Evolutionary conservation across 352 stramenopile genomes (phyloP).

Genomic region (Aphanomyces astaci): DNA sequence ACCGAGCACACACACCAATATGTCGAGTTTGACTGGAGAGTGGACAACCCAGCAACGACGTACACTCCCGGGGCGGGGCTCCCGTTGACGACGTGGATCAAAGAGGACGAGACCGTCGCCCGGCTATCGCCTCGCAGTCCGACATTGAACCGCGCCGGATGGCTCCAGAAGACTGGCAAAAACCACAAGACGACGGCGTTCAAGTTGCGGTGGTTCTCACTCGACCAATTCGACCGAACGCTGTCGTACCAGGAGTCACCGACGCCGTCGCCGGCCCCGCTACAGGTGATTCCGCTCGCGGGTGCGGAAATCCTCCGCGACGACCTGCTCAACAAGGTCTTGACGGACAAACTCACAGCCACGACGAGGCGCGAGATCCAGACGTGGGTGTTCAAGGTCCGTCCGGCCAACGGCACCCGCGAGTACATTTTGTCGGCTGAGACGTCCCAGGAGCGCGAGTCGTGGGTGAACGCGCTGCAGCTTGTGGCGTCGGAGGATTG

Average conservation of each 20-base stretch:
- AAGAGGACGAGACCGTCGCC: background rate
- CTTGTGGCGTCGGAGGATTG: conserved; percentile 39
- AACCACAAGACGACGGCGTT: conserved; percentile 63
- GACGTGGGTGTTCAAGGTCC: conserved; percentile 80
- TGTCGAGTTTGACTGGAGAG: conserved; percentile 71
- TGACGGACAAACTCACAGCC: conserved; percentile 67
- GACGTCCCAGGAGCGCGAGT: conserved; percentile 80
- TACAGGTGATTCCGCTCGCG: conserved; percentile 64
- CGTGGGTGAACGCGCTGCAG: conserved; percentile 81
- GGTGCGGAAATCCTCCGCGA: conserved; percentile 54
- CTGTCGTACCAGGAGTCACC: conserved; percentile 72
- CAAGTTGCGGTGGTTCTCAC: conserved; percentile 67
- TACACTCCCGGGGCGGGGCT: background rate
- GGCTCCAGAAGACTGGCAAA: conserved; percentile 75
- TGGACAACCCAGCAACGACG: conserved; percentile 24
- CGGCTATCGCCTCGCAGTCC: conserved; percentile 29
- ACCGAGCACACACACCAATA: conserved; percentile 13
- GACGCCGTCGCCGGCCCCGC: conserved; percentile 29
- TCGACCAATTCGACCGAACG: conserved; percentile 70
- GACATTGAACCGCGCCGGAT: conserved; percentile 68
- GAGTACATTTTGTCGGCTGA: conserved; percentile 79
- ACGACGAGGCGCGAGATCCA: conserved; percentile 70
- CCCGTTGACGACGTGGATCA: conserved; percentile 3
- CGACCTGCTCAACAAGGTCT: conserved; percentile 81
- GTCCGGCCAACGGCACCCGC: conserved; percentile 57